These are phyloP conservation scores for Oidiodendron maius DNA, from an alignment of 495 filamentous ascomycete genomes.

Conservation along the genomic window DNA sequence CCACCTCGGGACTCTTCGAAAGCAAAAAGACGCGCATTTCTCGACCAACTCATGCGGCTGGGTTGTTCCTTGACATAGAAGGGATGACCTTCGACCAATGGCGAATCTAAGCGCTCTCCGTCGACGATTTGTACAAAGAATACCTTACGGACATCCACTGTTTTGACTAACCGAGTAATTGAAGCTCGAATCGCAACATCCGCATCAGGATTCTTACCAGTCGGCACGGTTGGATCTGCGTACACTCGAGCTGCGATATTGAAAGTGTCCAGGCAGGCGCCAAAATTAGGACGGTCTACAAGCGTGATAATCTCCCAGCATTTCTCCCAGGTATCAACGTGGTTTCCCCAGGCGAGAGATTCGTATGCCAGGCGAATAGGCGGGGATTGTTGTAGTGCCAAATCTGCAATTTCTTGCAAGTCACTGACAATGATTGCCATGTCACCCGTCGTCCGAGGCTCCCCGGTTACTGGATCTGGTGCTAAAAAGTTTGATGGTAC, in stretches of 20 bases:
- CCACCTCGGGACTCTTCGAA: conserved; percentile 65
- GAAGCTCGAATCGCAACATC: conserved; percentile 51
- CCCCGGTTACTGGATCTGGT: too few species aligned
- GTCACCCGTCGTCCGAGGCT: conserved; percentile 49
- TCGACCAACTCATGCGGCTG: conserved; percentile 72
- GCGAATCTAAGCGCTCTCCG: conserved; percentile 55
- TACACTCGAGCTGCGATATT: conserved; percentile 73
- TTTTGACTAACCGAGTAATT: conserved; percentile 46
- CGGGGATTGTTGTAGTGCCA: conserved; percentile 50
- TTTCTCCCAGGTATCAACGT: conserved; percentile 62
- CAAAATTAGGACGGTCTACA: conserved; percentile 61
- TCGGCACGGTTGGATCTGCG: conserved; percentile 59
- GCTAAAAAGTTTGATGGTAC: conserved; percentile 66
- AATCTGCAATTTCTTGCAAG: conserved; percentile 56
- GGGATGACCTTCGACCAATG: conserved; percentile 55
- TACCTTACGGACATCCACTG: conserved; percentile 61
- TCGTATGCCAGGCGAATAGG: conserved; percentile 67
- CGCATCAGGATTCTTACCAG: conserved; percentile 51
- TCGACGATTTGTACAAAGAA: conserved; percentile 80
- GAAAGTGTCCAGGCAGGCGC: conserved; percentile 82
- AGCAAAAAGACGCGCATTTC: conserved; percentile 72
- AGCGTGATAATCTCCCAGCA: conserved; percentile 62
- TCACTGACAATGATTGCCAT: conserved; percentile 50
- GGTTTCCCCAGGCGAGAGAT: conserved; percentile 79
- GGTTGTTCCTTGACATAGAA: conserved; percentile 60